Conservation (phyloP, 1,284 basidiomycete species). For the Ganoderma multipileum region DNA sequence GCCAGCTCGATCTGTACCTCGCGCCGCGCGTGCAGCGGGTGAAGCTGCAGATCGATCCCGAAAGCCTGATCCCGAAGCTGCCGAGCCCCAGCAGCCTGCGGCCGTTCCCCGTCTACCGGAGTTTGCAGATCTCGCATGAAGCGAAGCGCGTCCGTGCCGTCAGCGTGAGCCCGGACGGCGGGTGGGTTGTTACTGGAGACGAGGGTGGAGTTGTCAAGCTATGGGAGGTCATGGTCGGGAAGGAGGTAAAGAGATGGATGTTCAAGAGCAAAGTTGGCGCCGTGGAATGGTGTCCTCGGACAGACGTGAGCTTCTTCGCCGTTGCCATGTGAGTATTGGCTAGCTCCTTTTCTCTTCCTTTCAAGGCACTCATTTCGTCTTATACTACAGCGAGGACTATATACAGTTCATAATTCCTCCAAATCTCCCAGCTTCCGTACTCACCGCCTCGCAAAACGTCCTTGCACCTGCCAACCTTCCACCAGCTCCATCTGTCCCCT, state of each 20-base stretch:
- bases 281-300: slow-evolving; percentile 94
- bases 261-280: slow-evolving; percentile 84
- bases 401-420: slow-evolving; percentile 88
- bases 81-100: slow-evolving; percentile 91
- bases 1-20: slow-evolving; percentile 96
- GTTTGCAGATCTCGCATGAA: slow-evolving; percentile 77
- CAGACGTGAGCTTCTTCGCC: slow-evolving; percentile 83
- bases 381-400: slow-evolving; percentile 69
- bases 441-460: slow-evolving; percentile 68
- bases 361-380: slow-evolving; percentile 8
- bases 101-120: slow-evolving; percentile 92
- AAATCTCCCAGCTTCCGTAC: slow-evolving; percentile 64
- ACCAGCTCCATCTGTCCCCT: slow-evolving; percentile 62
- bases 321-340: slow-evolving; percentile 74
- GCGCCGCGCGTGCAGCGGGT: slow-evolving; percentile 91
- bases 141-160: slow-evolving; percentile 79
- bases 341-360: neutral
- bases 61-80: slow-evolving; percentile 93
- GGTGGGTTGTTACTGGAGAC: slow-evolving; percentile 93
- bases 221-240: slow-evolving; percentile 95
- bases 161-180: slow-evolving; percentile 87
- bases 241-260: slow-evolving; percentile 90
- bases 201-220: slow-evolving; percentile 89
- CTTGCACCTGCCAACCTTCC: slow-evolving; percentile 72
- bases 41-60: slow-evolving; percentile 91